A percentile compares a stretch with the other conserved stretches of the same genome.
phyloP scores from a whole-genome alignment of 2,329 filamentous ascomycete species.

The Penicillium oxalicum region DNA sequence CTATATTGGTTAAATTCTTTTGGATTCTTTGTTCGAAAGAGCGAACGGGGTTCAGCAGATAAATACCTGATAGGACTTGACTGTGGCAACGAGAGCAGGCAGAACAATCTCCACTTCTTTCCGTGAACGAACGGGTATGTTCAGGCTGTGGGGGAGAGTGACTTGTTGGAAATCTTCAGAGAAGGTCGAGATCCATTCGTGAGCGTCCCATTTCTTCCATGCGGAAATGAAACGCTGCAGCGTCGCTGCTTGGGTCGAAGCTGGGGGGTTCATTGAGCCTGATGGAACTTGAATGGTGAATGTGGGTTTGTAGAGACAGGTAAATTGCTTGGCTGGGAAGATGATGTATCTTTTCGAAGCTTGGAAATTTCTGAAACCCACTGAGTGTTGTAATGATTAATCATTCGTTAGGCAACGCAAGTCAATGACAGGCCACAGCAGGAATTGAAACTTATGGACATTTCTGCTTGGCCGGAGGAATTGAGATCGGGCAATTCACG shows the following conservation, averaged over 20 bases:
- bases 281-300: no score
- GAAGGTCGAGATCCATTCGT: neutral
- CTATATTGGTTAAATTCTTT: neutral
- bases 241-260: neutral
- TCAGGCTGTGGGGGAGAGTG: neutral
- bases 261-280: neutral
- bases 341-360: no score
- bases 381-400: no score
- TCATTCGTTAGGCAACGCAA: no score
- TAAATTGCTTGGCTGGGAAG: no score
- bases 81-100: neutral
- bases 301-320: no score
- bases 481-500: no score
- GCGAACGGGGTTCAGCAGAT: neutral
- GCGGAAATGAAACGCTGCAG: neutral
- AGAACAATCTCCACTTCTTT: neutral
- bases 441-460: no score
- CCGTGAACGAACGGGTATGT: neutral
- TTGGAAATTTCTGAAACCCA: no score
- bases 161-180: neutral
- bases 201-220: neutral
- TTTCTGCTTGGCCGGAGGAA: no score
- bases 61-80: neutral
- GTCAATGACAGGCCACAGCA: no score
- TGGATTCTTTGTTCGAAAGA: neutral